phyloP scores from a whole-genome alignment of 2,329 filamentous ascomycete species.

The Phialophora tarda region DNA sequence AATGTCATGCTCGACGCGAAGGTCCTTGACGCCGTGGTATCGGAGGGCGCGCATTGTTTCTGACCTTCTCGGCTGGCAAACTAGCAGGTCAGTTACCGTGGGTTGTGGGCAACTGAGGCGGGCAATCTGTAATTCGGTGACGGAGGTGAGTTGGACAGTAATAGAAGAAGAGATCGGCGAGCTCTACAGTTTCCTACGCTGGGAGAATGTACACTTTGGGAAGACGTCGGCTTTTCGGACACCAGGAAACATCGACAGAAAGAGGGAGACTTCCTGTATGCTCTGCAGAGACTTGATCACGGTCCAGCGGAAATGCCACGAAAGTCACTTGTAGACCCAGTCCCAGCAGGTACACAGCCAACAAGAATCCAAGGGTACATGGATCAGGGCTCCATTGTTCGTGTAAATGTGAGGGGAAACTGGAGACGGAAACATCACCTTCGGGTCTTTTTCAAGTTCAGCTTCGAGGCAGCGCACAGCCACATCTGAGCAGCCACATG shows the following conservation, averaged over 20 bases:
- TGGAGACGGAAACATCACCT: neutral
- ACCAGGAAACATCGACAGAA: neutral
- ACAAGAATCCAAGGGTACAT: neutral
- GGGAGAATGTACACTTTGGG: neutral
- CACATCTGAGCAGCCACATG: constrained; percentile 10
- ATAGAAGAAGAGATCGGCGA: neutral
- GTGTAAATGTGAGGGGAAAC: constrained; percentile 17
- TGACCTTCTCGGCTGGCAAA: neutral
- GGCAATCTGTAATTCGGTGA: neutral
- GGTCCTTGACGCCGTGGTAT: constrained; percentile 46
- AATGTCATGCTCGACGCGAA: constrained; percentile 46
- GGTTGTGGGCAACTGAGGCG: neutral
- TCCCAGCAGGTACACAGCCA: neutral
- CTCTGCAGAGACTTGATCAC: neutral
- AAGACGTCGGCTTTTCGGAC: neutral
- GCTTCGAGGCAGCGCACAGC: constrained; percentile 1
- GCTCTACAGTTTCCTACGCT: neutral
- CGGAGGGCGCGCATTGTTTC: constrained; percentile 46
- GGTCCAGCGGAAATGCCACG: constrained; percentile 13
- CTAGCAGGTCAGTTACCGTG: neutral
- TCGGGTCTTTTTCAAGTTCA: neutral
- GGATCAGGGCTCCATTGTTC: neutral
- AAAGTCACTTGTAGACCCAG: neutral
- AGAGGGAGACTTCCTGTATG: neutral
- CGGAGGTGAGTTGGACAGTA: neutral